phyloP scores from a whole-genome alignment of 73 alveolate genomes.

The Symbiodinium pilosum region DNA sequence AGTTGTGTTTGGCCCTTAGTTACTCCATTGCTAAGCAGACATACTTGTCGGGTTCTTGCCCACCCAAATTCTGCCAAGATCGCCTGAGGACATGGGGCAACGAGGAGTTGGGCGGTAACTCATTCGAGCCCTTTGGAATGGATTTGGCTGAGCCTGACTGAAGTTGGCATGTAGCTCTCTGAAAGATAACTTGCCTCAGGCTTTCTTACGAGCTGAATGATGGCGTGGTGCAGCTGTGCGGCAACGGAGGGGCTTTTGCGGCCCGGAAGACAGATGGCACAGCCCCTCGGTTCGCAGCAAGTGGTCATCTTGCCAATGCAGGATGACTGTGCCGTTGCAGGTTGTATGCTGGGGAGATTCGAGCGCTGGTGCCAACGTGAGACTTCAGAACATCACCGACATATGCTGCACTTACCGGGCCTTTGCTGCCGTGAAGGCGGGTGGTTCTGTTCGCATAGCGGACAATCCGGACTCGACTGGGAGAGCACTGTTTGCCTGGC shows the following conservation, averaged over 20 bases:
- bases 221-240: slow-evolving; percentile 43
- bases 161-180: not conserved
- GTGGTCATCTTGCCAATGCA: not conserved
- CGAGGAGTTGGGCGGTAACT: slow-evolving; percentile 73
- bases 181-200: not conserved
- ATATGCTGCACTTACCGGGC: slow-evolving; percentile 72
- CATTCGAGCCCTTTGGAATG: slow-evolving; percentile 12
- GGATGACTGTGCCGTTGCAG: not conserved
- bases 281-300: not conserved
- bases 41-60: not conserved
- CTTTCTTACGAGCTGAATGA: slow-evolving; percentile 12
- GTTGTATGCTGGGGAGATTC: slow-evolving; percentile 66
- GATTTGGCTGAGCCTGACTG: not conserved
- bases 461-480: not conserved
- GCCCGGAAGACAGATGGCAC: slow-evolving; percentile 43
- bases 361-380: slow-evolving; percentile 30
- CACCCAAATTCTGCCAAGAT: not conserved
- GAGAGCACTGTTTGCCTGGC: not conserved
- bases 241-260: slow-evolving; percentile 71
- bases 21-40: not conserved
- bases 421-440: slow-evolving; percentile 85
- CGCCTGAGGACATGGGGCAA: slow-evolving; percentile 83
- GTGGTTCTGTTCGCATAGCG: not conserved
- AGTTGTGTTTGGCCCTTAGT: slow-evolving; percentile 37
- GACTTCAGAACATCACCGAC: not conserved